Evolutionary conservation across 2,329 filamentous ascomycete genomes (phyloP), one percentile per base, ranked within the genome.

Genomic region (Calonectria hongkongensis): DNA sequence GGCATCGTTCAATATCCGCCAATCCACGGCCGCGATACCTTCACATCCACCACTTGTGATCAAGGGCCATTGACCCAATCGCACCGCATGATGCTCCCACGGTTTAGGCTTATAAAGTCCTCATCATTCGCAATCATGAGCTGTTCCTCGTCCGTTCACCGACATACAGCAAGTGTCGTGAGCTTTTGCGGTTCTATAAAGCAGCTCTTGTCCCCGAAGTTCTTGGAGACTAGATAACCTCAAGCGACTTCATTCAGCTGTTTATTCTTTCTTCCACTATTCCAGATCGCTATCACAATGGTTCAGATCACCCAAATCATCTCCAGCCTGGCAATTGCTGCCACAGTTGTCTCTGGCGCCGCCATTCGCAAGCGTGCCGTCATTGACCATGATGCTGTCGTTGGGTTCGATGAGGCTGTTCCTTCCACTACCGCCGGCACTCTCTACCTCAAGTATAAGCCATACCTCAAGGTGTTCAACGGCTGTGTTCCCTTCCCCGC

Each of bases 401-500:
- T 82, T 47, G 82, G 82, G 1, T 83, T 84, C 48, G 54, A 76
- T 7, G 74, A 84, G 75, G 74, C 80, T 12, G 79, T 83, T 39
- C 83, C 83, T 8, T 73, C 76, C 18, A 79, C 75, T 65, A 76
- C 75, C 9, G 73, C 77, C 43, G 82, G 83, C 28, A 67, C 70
- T 28, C 69, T 82, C 33, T 83, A 82, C 63, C 76, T 81, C n/a
- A 83, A 82, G 75, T 83, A 82, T 76, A 82, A 83, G 75, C 83
- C 83, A 13, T 83, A 78, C 71, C 76, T 84, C 39, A 78, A 78
- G n/a, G 87, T 92, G 6, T 85, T 86, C 36, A 89, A 89, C 75
- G 91, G 91, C 71, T 93, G 91, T 70, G 91, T 92, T 10, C 90
- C 91, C 0, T 93, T 91, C 78, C 90, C 91, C 0, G 91, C 88